phyloP scores from a whole-genome alignment of 768 basidiomycete genomes.

The Pisolithus tinctorius region DNA sequence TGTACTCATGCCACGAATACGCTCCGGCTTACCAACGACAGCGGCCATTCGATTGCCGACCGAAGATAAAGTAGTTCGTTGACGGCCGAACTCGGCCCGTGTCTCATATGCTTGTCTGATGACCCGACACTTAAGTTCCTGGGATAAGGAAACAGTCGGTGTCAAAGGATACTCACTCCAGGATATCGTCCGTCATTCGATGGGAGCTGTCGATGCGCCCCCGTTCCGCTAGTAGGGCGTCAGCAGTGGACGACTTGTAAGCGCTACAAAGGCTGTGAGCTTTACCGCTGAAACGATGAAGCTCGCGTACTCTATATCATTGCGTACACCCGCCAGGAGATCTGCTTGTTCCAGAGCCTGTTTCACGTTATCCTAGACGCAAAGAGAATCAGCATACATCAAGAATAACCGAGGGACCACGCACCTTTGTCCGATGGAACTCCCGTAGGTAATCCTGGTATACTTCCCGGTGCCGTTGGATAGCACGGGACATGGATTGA shows the following conservation, averaged over 20 bases:
- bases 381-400: background rate
- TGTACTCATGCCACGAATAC: background rate
- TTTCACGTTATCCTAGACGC: constrained; percentile 63
- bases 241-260: constrained; percentile 85
- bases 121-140: constrained; percentile 1
- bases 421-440: constrained; percentile 78
- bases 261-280: constrained; percentile 45
- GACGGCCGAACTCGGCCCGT: constrained; percentile 83
- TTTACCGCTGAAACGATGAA: background rate
- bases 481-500: constrained; percentile 78
- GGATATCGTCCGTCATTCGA: constrained; percentile 86
- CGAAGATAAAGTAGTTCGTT: constrained; percentile 64
- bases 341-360: constrained; percentile 82
- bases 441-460: constrained; percentile 85
- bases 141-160: background rate
- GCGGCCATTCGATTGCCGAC: constrained; percentile 82
- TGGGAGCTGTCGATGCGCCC: constrained; percentile 89
- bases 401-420: background rate
- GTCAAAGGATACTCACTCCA: constrained; percentile 53
- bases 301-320: constrained; percentile 83
- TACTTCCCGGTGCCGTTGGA: constrained; percentile 87
- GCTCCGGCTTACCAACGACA: constrained; percentile 59
- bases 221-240: constrained; percentile 82
- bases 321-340: constrained; percentile 82
- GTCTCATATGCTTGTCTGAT: constrained; percentile 95